A percentile compares a stretch with the other conserved stretches of the same genome.
phyloP scores from a whole-genome alignment of 1,284 basidiomycete species.

The Moniliophthora roreri region DNA sequence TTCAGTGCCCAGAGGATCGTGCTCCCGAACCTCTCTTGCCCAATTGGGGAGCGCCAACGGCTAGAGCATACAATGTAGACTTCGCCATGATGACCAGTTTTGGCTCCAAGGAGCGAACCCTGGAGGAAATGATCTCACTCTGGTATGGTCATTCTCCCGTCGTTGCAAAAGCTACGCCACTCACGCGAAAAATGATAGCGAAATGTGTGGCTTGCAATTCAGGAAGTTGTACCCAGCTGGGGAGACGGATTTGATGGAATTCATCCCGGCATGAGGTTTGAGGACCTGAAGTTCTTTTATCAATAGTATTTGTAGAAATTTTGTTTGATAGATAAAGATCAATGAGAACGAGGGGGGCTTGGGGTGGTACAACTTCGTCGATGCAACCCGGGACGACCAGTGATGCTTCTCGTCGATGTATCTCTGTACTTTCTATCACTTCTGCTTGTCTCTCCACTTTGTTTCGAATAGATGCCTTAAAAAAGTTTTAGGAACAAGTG shows the following conservation, averaged over 20 bases:
- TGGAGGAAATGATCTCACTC: slow-evolving; percentile 7
- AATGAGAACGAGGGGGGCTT: too few relatives aligned
- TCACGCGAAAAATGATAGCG: slow-evolving; percentile 4
- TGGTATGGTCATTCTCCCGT: slow-evolving; percentile 7
- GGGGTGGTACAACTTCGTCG: too few relatives aligned
- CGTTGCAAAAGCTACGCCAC: neutral
- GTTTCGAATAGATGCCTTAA: too few relatives aligned
- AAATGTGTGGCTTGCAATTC: slow-evolving; percentile 11
- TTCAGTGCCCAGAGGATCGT: neutral
- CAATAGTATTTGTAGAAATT: too few relatives aligned
- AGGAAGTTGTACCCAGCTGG: slow-evolving; percentile 15
- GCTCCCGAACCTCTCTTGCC: slow-evolving; percentile 26
- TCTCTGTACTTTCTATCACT: too few relatives aligned
- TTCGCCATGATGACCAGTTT: slow-evolving; percentile 23
- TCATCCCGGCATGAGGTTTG: slow-evolving; percentile 9
- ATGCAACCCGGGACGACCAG: too few relatives aligned
- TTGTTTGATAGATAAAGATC: too few relatives aligned
- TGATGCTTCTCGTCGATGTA: too few relatives aligned
- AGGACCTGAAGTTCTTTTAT: too few relatives aligned
- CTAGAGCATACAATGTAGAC: slow-evolving; percentile 27
- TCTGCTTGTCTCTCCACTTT: too few relatives aligned
- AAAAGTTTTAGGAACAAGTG: too few relatives aligned
- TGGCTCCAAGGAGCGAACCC: slow-evolving; percentile 6
- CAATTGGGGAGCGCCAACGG: slow-evolving; percentile 25
- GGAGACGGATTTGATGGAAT: slow-evolving; percentile 15